These are phyloP conservation scores for Xylariomycetidae sp. DNA, from an alignment of 2,329 filamentous ascomycete species.

Conservation along the genomic window DNA sequence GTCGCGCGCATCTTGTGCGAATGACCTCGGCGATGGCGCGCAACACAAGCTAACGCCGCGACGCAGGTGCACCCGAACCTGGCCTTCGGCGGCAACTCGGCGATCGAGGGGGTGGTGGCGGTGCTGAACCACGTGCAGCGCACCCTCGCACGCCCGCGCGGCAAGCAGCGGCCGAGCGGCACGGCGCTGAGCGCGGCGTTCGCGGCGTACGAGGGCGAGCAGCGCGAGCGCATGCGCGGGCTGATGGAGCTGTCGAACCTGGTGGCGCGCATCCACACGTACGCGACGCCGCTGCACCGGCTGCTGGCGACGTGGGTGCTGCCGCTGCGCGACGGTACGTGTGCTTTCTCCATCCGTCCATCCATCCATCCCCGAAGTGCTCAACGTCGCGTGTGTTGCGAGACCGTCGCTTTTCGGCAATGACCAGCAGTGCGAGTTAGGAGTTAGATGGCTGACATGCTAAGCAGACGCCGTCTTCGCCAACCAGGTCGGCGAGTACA, in stretches of 20 bases:
- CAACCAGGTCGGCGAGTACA: no score
- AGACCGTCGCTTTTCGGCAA: no score
- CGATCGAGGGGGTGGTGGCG: background rate
- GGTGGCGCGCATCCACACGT: background rate
- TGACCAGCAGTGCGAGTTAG: no score
- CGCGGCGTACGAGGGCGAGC: background rate
- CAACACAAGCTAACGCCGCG: no score
- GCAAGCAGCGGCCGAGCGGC: background rate
- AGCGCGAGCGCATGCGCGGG: background rate
- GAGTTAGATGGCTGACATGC: no score
- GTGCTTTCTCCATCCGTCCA: no score
- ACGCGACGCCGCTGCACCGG: background rate
- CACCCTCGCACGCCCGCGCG: background rate
- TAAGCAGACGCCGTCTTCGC: no score
- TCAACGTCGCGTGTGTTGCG: no score
- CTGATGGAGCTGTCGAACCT: background rate
- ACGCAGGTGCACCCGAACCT: background rate
- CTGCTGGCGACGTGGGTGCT: background rate
- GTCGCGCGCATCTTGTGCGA: no score
- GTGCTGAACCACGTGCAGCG: background rate
- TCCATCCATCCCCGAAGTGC: no score
- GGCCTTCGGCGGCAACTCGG: background rate
- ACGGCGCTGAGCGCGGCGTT: background rate
- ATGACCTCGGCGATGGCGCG: no score
- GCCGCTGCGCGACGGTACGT: no score